Conservation (phyloP, 306 rosid species). For the Casuarina cunninghamiana region DNA sequence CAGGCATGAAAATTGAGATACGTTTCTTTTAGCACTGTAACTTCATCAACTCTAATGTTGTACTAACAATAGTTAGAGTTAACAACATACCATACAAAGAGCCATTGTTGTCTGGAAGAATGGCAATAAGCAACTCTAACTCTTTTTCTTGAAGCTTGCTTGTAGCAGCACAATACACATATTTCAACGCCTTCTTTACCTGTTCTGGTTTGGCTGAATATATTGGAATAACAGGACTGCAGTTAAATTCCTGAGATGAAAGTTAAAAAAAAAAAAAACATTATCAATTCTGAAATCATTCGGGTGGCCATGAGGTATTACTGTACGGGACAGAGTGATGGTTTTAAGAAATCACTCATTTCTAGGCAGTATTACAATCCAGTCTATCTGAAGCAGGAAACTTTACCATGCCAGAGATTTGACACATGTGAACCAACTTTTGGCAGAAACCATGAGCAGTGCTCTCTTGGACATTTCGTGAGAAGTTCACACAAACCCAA, state of each 20-base stretch:
- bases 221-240: constrained; percentile 44
- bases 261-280: not conserved
- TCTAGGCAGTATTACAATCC: not conserved
- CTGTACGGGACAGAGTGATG: not conserved
- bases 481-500: constrained; percentile 58
- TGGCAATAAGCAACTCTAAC: constrained; percentile 49
- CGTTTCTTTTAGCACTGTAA: not conserved
- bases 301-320: too few species aligned
- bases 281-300: not conserved
- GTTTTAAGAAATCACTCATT: not conserved
- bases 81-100: constrained; percentile 43
- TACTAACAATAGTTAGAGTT: not conserved
- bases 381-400: constrained; percentile 12
- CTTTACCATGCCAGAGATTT: constrained; percentile 60
- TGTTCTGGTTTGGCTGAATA: constrained; percentile 44
- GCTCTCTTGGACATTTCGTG: constrained; percentile 49
- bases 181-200: constrained; percentile 51
- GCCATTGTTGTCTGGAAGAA: constrained; percentile 58
- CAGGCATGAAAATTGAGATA: not conserved
- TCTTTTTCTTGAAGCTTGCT: constrained; percentile 49
- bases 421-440: constrained; percentile 60
- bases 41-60: not conserved
- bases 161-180: constrained; percentile 38
- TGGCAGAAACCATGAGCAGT: constrained; percentile 55
- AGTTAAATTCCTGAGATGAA: constrained; percentile 38